phyloP scores from a whole-genome alignment of 805 yeast genomes.

The Ogataea chonburiensis region DNA sequence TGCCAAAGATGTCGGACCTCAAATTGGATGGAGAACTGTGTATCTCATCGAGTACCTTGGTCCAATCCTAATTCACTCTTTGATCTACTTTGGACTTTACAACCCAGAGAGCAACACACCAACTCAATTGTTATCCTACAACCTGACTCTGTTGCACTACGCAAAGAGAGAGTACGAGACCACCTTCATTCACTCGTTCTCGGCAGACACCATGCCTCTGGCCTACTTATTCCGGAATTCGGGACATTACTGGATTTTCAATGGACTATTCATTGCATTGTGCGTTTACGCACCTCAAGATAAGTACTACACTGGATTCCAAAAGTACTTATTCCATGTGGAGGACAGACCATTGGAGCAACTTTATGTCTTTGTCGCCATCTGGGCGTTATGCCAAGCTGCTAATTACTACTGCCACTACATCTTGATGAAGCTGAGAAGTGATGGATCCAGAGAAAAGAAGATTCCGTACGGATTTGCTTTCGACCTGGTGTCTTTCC shows the following conservation, averaged over 20 bases:
- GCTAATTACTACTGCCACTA: conserved; percentile 74
- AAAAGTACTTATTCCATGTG: conserved; percentile 42
- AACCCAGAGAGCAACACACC: conserved; percentile 41
- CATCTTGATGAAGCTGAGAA: conserved; percentile 58
- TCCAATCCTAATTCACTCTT: conserved; percentile 77
- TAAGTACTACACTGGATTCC: conserved; percentile 20
- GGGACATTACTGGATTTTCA: conserved; percentile 88
- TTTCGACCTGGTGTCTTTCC: conserved; percentile 79
- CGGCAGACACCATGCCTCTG: conserved; percentile 90
- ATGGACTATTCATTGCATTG: conserved; percentile 53
- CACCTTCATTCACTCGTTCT: conserved; percentile 76
- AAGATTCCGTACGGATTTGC: conserved; percentile 82
- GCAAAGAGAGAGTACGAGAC: conserved; percentile 89
- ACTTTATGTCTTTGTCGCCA: conserved; percentile 37
- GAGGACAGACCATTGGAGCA: conserved; percentile 38
- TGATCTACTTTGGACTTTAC: conserved; percentile 52
- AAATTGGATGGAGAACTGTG: conserved; percentile 90
- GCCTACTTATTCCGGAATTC: conserved; percentile 86
- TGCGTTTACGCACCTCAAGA: conserved; percentile 33
- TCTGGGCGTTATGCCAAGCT: conserved; percentile 61
- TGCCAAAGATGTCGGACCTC: conserved; percentile 91
- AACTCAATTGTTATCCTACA: conserved; percentile 54
- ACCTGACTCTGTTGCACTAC: conserved; percentile 70
- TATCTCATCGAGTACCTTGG: conserved; percentile 86
- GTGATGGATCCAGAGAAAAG: conserved; percentile 55